Evolutionary conservation across 208 protist genomes (phyloP).

Genomic region (Giardia duodenalis): DNA sequence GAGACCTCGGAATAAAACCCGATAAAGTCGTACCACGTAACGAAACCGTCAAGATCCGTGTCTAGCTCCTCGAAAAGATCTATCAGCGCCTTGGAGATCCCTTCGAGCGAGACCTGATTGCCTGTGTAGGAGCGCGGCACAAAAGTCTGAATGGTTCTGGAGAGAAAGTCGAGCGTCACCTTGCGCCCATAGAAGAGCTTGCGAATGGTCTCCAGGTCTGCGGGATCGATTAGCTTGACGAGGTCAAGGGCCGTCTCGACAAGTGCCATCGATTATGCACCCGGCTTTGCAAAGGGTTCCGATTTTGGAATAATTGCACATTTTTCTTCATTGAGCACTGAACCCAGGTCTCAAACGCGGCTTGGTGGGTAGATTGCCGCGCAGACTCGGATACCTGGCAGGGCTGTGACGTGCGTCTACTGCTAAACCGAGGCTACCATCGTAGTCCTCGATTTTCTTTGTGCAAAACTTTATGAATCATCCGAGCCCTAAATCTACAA

Average conservation of each 20-base stretch:
- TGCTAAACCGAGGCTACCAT: no score
- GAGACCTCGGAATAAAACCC: slow-evolving; percentile 9
- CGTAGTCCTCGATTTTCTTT: no score
- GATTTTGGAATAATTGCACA: no score
- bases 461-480: no score
- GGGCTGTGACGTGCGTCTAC: no score
- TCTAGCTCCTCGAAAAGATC: slow-evolving; percentile 24
- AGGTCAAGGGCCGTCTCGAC: not conserved
- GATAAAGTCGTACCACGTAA: slow-evolving; percentile 27
- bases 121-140: not conserved
- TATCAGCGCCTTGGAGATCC: not conserved
- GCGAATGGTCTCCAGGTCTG: slow-evolving; percentile 20
- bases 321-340: no score
- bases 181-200: not conserved
- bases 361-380: no score
- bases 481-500: no score
- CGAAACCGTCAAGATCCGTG: slow-evolving; percentile 22
- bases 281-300: no score
- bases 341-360: no score
- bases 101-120: not conserved
- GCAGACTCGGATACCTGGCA: no score
- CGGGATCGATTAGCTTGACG: slow-evolving; percentile 3
- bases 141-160: not conserved
- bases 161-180: not conserved
- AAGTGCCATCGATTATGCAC: not conserved